A percentile compares a stretch with the other conserved stretches of the same genome.
phyloP scores from a whole-genome alignment of 192 early-diverging fungal species.

The Backusella tarrabulga region DNA sequence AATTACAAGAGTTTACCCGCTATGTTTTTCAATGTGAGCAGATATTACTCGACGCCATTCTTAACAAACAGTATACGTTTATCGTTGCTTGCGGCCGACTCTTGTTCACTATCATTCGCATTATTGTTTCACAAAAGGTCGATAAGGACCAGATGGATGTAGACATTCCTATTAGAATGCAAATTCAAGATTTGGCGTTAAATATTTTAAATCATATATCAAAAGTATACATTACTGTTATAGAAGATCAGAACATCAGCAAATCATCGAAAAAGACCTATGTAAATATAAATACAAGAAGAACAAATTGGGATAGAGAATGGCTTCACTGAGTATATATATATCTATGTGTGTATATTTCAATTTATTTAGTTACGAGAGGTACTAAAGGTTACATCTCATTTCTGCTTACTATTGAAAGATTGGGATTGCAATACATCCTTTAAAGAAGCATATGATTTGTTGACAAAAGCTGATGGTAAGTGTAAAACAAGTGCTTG shows the following conservation, averaged over 20 bases:
- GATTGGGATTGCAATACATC: constrained; percentile 14
- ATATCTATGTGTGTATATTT: not conserved
- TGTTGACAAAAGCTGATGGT: constrained; percentile 12
- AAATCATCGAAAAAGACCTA: not conserved
- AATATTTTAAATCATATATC: constrained; percentile 4
- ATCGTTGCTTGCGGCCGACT: constrained; percentile 13
- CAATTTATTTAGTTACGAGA: constrained; percentile 9
- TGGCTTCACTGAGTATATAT: not conserved
- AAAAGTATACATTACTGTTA: not conserved
- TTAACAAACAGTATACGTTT: not conserved
- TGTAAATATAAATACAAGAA: not conserved
- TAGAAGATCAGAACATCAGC: not conserved
- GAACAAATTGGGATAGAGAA: not conserved
- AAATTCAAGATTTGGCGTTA: not conserved
- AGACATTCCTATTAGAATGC: not conserved
- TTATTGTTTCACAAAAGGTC: not conserved
- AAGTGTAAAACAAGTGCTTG: not conserved
- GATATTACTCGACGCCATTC: not conserved
- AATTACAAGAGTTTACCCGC: not conserved
- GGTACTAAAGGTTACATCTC: constrained; percentile 12
- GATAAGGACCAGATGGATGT: constrained; percentile 9
- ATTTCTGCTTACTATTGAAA: constrained; percentile 4
- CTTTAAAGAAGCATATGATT: constrained; percentile 14
- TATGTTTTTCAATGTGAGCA: constrained; percentile 6
- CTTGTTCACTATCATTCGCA: not conserved